Conservation (phyloP, 1,139 yeast genomes). For the Sugiyamaella paludigena region DNA sequence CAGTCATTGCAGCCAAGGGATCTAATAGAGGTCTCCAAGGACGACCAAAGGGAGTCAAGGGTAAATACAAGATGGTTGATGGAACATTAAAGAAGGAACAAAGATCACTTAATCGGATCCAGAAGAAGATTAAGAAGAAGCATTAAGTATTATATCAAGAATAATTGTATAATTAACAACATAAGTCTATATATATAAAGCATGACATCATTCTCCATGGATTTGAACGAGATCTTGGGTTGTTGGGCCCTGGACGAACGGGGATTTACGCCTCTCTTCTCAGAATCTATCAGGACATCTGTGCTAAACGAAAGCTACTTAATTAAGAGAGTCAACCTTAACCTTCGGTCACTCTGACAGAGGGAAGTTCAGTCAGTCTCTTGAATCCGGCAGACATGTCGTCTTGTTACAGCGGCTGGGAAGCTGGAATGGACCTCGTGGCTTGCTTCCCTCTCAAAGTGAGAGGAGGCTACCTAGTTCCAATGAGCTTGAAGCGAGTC, state of each 20-base stretch:
- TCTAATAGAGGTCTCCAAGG: conserved; percentile 82
- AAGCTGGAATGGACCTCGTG: no score
- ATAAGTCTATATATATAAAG: conserved; percentile 1
- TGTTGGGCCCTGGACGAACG: conserved; percentile 2
- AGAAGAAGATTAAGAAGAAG: conserved; percentile 58
- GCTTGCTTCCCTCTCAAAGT: no score
- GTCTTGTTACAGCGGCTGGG: no score
- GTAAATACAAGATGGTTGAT: conserved; percentile 98
- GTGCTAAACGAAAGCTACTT: no score
- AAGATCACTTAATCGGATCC: conserved; percentile 85
- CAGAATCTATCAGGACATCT: background rate
- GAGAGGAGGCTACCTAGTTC: no score
- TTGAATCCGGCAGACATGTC: no score
- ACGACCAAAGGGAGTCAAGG: conserved; percentile 95
- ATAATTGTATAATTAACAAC: background rate
- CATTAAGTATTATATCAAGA: conserved; percentile 1
- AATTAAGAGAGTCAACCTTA: no score
- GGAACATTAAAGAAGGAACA: conserved; percentile 97
- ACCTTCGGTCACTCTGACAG: no score
- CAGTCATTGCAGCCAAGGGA: conserved; percentile 89
- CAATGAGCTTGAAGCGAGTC: no score
- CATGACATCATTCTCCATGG: background rate
- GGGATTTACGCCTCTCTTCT: no score
- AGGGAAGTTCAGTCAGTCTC: no score
- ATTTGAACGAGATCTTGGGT: no score